Evolutionary conservation across 2,329 filamentous ascomycete species (phyloP).

Genomic region (Fusarium newnesense): DNA sequence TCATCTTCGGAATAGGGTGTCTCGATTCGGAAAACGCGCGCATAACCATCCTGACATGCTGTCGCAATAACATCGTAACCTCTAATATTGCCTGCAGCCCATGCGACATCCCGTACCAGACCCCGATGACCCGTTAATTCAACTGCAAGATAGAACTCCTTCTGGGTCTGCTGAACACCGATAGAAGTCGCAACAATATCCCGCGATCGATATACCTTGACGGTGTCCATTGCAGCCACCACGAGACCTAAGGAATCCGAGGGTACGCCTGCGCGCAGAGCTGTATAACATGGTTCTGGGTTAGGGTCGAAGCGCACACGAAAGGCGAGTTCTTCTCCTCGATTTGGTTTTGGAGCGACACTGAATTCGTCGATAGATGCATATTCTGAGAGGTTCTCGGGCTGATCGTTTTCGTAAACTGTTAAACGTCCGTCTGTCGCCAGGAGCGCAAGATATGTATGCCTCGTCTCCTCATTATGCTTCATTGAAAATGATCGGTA

Average conservation of each 20-base stretch:
- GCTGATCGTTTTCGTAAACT: constrained; percentile 86
- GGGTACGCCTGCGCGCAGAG: constrained; percentile 82
- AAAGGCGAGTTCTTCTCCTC: constrained; percentile 90
- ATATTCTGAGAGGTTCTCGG: constrained; percentile 83
- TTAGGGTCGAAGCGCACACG: constrained; percentile 90
- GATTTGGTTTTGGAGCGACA: constrained; percentile 74
- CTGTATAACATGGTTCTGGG: constrained; percentile 80
- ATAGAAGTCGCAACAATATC: constrained; percentile 64
- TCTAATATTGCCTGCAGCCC: constrained; percentile 90
- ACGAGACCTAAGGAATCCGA: constrained; percentile 82
- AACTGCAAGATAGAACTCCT: constrained; percentile 86
- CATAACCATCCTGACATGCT: constrained; percentile 89
- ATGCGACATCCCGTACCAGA: constrained; percentile 87
- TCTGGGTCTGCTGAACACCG: constrained; percentile 66
- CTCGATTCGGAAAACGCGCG: constrained; percentile 86
- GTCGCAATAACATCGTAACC: constrained; percentile 93
- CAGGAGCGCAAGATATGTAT: constrained; percentile 87
- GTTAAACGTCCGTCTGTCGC: constrained; percentile 83
- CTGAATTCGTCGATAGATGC: constrained; percentile 78
- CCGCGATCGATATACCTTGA: constrained; percentile 83
- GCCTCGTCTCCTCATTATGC: constrained; percentile 78
- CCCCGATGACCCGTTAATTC: constrained; percentile 79
- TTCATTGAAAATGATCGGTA: constrained; percentile 89
- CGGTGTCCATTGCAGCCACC: constrained; percentile 85
- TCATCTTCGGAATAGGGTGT: constrained; percentile 63